Evolutionary conservation across 768 basidiomycete species (phyloP), one percentile per base, ranked within the genome.

Genomic region (Pulveroboletus sp.): DNA sequence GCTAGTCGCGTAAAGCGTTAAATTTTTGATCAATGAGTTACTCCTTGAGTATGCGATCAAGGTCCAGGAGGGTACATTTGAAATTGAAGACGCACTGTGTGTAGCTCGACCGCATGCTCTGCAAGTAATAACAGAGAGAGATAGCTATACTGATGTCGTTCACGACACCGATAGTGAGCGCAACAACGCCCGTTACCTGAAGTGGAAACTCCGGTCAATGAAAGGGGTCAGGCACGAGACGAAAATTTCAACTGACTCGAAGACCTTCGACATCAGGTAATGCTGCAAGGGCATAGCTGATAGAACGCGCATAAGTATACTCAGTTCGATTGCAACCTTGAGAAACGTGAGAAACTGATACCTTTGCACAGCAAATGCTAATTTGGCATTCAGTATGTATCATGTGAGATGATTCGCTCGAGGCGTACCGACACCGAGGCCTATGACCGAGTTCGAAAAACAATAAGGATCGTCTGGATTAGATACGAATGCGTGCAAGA

Each of bases 1-100:
- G 51, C 80, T 82, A 35, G 85, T 66, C 14, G 83, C 81, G 49
- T 83, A 83, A n/a, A 80, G 56, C 8, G 71, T 79, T 25, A 86
- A 65, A 3, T 58, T 72, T 50, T 77, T 80, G 31, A 85, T 74
- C n/a, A 84, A 64, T 1, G 79, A 73, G 60, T 84, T 75, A 24
- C 77, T 73, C 43, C 81, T 84, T 2, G 13, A 1, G 24, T 31
- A 17, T 32, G 20, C 1, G 5, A 27, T 65, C 24, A 57, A 35
- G 20, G 32, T 31, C 19, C 5, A 12, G 20, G 13, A 17, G 23
- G 19, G 6, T 16, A 36, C 10, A 40, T 8, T 6, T n/a, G 13
- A 8, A 48, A 25, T 27, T 6, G 37, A 24, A 45, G 33, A 63
- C 70, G 27, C 57, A 75, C 80, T 67, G 62, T 45, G 65, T 57